Percentiles rank a stretch among this genome's conserved stretches.
These are phyloP conservation scores for Botryosphaeria dothidea DNA, from an alignment of 2,329 filamentous ascomycete genomes.

Conservation along the genomic window DNA sequence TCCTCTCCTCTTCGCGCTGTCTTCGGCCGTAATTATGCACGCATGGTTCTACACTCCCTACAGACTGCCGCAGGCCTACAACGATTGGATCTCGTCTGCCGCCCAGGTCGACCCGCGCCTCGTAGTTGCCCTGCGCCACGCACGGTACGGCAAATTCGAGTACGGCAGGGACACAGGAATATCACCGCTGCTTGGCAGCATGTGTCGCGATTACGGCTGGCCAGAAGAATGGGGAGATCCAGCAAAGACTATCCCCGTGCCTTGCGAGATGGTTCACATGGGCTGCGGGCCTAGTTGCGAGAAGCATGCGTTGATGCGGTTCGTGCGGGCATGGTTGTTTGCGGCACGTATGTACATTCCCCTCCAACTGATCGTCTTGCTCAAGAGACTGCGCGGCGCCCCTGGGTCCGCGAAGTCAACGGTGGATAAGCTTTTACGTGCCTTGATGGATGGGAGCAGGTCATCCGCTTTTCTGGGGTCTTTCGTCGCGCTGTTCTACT, in stretches of 20 bases:
- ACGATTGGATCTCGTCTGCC: conserved; percentile 77
- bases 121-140: conserved; percentile 70
- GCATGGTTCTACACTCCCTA: conserved; percentile 79
- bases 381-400: conserved; percentile 19
- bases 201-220: conserved; percentile 71
- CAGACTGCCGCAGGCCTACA: conserved; percentile 71
- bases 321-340: conserved; percentile 70
- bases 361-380: conserved; percentile 57
- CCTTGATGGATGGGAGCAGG: conserved; percentile 61
- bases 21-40: conserved; percentile 81
- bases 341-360: conserved; percentile 77
- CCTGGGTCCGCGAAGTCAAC: conserved; percentile 24
- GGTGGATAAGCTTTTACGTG: conserved; percentile 45
- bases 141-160: conserved; percentile 61
- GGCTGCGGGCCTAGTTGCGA: conserved; percentile 67
- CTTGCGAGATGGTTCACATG: conserved; percentile 84
- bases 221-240: conserved; percentile 75
- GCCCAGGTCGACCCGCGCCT: conserved; percentile 75
- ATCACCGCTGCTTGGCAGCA: conserved; percentile 64
- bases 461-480: conserved; percentile 76
- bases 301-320: conserved; percentile 72
- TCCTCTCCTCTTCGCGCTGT: conserved; percentile 69
- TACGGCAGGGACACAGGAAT: conserved; percentile 76
- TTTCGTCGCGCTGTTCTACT: conserved; percentile 81
- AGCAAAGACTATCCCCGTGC: conserved; percentile 67